These are phyloP conservation scores for Ochromonas danica DNA, from an alignment of 108 stramenopile species.

Conservation along the genomic window DNA sequence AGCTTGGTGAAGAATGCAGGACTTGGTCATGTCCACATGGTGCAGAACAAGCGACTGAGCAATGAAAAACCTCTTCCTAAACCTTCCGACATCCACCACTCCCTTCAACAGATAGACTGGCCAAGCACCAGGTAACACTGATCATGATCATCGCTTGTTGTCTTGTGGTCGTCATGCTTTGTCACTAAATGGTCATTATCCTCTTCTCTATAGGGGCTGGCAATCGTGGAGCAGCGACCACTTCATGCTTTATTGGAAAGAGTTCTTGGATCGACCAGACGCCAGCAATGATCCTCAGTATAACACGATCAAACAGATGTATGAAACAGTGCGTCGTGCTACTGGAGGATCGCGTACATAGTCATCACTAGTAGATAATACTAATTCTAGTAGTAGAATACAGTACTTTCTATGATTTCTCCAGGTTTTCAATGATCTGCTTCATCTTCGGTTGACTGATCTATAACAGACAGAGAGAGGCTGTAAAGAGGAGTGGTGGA, in stretches of 20 bases:
- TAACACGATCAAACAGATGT: neutral
- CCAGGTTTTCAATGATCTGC: too few species aligned
- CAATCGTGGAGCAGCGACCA: neutral
- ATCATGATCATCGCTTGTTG: neutral
- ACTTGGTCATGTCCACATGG: slow-evolving; percentile 1
- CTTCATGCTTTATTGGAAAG: slow-evolving; percentile 2
- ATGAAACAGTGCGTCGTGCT: slow-evolving; percentile 6
- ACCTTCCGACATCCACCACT: neutral
- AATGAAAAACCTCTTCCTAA: neutral
- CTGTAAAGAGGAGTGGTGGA: too few species aligned
- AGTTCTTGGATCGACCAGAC: slow-evolving; percentile 1
- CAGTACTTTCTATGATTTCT: too few species aligned
- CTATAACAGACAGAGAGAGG: too few species aligned
- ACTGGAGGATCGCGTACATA: too few species aligned
- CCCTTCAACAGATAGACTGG: neutral
- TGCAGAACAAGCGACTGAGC: neutral
- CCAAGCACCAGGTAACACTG: slow-evolving; percentile 10
- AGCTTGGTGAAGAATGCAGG: slow-evolving; percentile 23
- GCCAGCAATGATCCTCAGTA: slow-evolving; percentile 1
- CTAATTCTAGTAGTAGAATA: too few species aligned
- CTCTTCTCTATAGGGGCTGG: neutral
- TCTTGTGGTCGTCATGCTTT: neutral
- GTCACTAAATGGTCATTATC: neutral
- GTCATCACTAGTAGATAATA: too few species aligned
- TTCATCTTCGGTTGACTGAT: too few species aligned